phyloP scores from a whole-genome alignment of 169 alveolate species.

The Theileria equi region DNA sequence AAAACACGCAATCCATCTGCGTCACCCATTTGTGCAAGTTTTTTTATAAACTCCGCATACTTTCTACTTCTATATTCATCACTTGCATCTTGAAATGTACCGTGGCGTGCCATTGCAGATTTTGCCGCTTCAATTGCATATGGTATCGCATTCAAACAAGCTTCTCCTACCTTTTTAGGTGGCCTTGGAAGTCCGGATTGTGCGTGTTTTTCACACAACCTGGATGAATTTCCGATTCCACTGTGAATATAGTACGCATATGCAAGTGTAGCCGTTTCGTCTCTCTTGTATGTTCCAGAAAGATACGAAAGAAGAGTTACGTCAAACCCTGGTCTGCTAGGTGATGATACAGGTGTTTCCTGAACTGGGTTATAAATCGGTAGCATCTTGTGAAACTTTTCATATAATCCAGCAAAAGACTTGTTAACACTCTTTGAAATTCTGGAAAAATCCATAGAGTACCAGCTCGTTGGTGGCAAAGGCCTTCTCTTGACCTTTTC shows the following conservation, averaged over 20 bases:
- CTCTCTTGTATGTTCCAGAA: slow-evolving; percentile 59
- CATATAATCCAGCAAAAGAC: too few species aligned
- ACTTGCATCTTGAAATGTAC: slow-evolving; percentile 24
- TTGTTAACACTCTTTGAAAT: too few species aligned
- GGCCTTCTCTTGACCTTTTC: too few species aligned
- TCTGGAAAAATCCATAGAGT: too few species aligned
- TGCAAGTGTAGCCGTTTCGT: slow-evolving; percentile 62
- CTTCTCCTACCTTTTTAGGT: slow-evolving; percentile 40
- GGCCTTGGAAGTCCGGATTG: slow-evolving; percentile 55
- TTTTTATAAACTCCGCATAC: slow-evolving; percentile 73
- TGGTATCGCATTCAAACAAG: slow-evolving; percentile 60
- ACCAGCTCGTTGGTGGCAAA: too few species aligned
- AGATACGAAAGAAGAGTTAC: slow-evolving; percentile 46
- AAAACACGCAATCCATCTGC: slow-evolving; percentile 77
- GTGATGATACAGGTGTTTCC: slow-evolving; percentile 35
- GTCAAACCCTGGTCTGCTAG: slow-evolving; percentile 53
- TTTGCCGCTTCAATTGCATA: slow-evolving; percentile 58
- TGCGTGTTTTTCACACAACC: slow-evolving; percentile 52
- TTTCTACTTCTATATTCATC: slow-evolving; percentile 57
- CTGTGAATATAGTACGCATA: slow-evolving; percentile 67
- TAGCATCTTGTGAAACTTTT: too few species aligned
- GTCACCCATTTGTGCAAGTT: slow-evolving; percentile 72
- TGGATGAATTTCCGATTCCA: slow-evolving; percentile 62
- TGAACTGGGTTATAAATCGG: too few species aligned
- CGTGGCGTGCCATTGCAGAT: slow-evolving; percentile 34